These are phyloP conservation scores for Fusarium penzigii DNA, from an alignment of 2,329 filamentous ascomycete species.

Conservation along the genomic window DNA sequence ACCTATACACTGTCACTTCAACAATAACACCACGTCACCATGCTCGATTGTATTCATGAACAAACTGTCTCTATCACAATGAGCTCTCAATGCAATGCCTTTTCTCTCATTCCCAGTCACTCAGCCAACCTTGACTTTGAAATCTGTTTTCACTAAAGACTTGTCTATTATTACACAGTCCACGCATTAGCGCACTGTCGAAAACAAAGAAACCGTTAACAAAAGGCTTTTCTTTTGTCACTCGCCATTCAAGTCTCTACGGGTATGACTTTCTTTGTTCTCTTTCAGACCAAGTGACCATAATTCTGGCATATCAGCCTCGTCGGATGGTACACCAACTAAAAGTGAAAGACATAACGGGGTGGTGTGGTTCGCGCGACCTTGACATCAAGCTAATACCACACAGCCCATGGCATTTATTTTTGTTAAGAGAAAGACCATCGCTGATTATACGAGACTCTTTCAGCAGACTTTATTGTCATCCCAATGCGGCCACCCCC, in stretches of 20 bases:
- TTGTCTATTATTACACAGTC: neutral
- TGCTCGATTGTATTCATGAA: neutral
- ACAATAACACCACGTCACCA: neutral
- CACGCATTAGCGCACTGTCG: neutral
- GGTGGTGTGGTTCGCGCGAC: neutral
- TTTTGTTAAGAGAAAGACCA: neutral
- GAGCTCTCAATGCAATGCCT: neutral
- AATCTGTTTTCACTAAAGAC: neutral
- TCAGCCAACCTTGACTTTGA: neutral
- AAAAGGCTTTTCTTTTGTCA: neutral
- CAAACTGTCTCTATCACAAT: neutral
- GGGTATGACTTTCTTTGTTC: neutral
- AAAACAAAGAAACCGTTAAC: neutral
- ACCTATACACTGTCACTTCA: neutral
- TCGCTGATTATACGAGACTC: conserved; percentile 14
- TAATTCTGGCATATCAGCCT: neutral
- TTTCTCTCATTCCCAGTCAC: neutral
- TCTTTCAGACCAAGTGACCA: neutral
- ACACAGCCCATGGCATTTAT: neutral
- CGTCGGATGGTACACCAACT: neutral
- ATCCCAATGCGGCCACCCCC: conserved; percentile 8
- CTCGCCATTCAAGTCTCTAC: neutral
- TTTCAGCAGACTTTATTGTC: conserved; percentile 15
- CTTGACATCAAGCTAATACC: neutral
- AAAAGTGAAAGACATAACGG: neutral